A percentile compares a stretch with the other conserved stretches of the same genome.
These are phyloP conservation scores for Lentinula detonsa DNA, from an alignment of 768 basidiomycete genomes.

Conservation along the genomic window DNA sequence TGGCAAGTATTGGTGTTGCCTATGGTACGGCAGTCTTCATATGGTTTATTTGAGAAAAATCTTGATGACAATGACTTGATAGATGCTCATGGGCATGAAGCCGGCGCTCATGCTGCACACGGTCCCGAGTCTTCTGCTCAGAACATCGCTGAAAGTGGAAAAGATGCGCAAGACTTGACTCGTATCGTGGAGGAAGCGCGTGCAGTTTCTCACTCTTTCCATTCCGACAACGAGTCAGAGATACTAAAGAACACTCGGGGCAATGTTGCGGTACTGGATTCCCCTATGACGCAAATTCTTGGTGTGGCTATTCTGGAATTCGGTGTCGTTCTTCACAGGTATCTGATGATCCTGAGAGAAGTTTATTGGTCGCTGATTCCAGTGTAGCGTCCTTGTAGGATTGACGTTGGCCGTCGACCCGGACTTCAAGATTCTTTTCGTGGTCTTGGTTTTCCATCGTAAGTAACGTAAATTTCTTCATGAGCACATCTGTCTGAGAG, in stretches of 20 bases:
- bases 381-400: constrained; percentile 69
- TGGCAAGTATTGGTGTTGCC: constrained; percentile 54
- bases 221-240: neutral
- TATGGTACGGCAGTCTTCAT: constrained; percentile 36
- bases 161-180: neutral
- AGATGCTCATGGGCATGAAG: constrained; percentile 66
- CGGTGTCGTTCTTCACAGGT: constrained; percentile 85
- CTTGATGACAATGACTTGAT: neutral
- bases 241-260: neutral
- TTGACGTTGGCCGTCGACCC: constrained; percentile 82
- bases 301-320: constrained; percentile 95
- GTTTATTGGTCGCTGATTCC: constrained; percentile 3
- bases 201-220: neutral
- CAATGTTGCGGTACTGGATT: constrained; percentile 20
- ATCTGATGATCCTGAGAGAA: neutral
- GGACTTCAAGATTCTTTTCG: constrained; percentile 78
- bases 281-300: constrained; percentile 59
- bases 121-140: constrained; percentile 43
- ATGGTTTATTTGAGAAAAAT: neutral
- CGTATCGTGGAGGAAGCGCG: neutral
- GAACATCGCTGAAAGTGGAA: constrained; percentile 24
- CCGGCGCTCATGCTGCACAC: constrained; percentile 47
- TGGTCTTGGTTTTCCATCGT: constrained; percentile 93
- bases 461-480: constrained; percentile 24
- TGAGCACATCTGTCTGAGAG: neutral